These are phyloP conservation scores for Apiotrichum montevideense DNA, from an alignment of 1,284 basidiomycete species.

Conservation along the genomic window DNA sequence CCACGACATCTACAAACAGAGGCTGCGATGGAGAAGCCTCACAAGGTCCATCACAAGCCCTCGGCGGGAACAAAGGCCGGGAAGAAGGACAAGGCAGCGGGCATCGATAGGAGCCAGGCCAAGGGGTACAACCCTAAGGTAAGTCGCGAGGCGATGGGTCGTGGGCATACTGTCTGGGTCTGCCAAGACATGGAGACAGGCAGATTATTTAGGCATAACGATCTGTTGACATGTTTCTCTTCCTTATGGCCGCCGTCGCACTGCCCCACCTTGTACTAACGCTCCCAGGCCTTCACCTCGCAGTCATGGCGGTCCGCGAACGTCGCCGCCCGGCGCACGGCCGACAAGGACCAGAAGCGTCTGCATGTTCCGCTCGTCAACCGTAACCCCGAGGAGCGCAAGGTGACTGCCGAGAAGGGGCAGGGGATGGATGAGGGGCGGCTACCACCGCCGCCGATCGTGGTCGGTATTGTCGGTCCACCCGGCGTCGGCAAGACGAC, in stretches of 20 bases:
- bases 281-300: conserved; percentile 70
- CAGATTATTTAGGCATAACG: no score
- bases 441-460: conserved; percentile 75
- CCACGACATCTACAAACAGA: no score
- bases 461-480: conserved; percentile 95
- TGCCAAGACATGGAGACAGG: no score
- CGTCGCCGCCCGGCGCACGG: conserved; percentile 79
- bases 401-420: conserved; percentile 43
- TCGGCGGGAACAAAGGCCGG: conserved; percentile 67
- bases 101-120: conserved; percentile 53
- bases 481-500: conserved; percentile 97
- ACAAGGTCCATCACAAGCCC: conserved; percentile 70
- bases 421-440: conserved; percentile 43
- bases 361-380: conserved; percentile 95
- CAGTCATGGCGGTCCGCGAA: conserved; percentile 83
- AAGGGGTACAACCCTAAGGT: conserved; percentile 90
- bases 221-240: not conserved
- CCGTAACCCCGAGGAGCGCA: conserved; percentile 77
- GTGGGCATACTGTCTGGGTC: no score
- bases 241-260: no score
- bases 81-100: conserved; percentile 63
- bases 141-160: conserved; percentile 15
- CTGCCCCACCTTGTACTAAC: not conserved
- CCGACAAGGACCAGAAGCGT: conserved; percentile 87
- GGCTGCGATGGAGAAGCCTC: conserved; percentile 46